Evolutionary conservation across 148 eudicot species (phyloP), one percentile per base, ranked within the genome.

Genomic region (Cornus suecica): DNA sequence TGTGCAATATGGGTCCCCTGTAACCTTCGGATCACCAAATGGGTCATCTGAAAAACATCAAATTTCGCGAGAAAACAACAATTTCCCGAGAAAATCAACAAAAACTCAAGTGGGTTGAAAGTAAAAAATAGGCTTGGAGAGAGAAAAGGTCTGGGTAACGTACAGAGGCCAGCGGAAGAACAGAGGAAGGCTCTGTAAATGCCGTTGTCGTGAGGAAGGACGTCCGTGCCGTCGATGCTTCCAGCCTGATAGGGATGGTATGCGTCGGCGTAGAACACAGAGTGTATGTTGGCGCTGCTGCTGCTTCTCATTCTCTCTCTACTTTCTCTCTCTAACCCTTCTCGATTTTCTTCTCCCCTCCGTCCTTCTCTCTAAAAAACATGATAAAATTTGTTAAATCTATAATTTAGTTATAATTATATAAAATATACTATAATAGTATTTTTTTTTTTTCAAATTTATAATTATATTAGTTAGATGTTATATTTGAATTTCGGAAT

Each of bases 231-330:
- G 70, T 95, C 99, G 56, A 95, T 95, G 83, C 99, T 95, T 16
- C 99, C 97, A 6, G 97, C 88, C 85, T 95, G 99, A 31, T 92
- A 92, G 58, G 99, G 97, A 71, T 95, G 99, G 82, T 95, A 95
- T 0, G 68, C 51, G 2, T 89, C 85, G 42, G 99, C 90, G 76
- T 95, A 95, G 75, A 95, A 95, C 65, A 95, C 97, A 5, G 91
- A 81, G 66, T 91, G 92, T 54, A 83, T 83, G 16, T 23, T 48
- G 67, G 74, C 68, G 42, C 64, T 71, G 25, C 70, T 73, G 66
- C 32, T 69, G 28, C 84, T 71, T 52, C 84, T 80, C 87, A 81
- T 77, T 60, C 34, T 18, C 30, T 52, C n/a, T 25, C 73, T 62
- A 48, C 41, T 66, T 13, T 27, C 20, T 4, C 25, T 66, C 26